These are phyloP conservation scores for Chrysosphaeria jannelii DNA, from an alignment of 2,329 filamentous ascomycete species.

Conservation along the genomic window DNA sequence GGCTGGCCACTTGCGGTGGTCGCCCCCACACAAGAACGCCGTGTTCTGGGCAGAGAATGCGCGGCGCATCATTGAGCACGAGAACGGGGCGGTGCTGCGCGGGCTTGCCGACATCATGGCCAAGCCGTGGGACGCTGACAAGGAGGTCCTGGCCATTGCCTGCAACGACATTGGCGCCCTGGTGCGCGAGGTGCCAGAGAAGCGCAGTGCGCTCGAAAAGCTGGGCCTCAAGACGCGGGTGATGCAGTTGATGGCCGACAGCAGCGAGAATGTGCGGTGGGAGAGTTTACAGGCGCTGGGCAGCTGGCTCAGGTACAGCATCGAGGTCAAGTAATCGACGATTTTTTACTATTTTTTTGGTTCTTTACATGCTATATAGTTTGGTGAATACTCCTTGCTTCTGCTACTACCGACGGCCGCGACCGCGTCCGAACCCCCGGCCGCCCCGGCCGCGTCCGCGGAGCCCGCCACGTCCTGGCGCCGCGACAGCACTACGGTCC, in stretches of 20 bases:
- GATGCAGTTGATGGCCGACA: constrained; percentile 80
- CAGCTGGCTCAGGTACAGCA: constrained; percentile 33
- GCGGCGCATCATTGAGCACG: constrained; percentile 54
- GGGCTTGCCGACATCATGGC: constrained; percentile 63
- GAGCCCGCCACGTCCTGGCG: constrained; percentile 13
- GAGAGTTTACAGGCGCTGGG: constrained; percentile 64
- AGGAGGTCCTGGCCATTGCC: constrained; percentile 69
- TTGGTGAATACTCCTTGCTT: not conserved
- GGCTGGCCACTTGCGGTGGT: constrained; percentile 74
- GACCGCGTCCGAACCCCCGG: constrained; percentile 4
- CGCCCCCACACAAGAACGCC: constrained; percentile 60
- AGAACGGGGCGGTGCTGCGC: constrained; percentile 47
- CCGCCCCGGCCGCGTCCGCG: constrained; percentile 6
- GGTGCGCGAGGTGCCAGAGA: constrained; percentile 72
- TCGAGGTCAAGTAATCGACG: constrained; percentile 17
- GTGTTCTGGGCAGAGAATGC: constrained; percentile 86
- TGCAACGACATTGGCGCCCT: constrained; percentile 78
- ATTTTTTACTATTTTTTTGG: no score
- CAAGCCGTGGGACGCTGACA: constrained; percentile 46
- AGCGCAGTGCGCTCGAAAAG: constrained; percentile 50
- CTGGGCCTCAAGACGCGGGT: constrained; percentile 59
- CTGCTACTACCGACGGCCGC: constrained; percentile 2
- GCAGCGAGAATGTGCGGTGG: constrained; percentile 72
- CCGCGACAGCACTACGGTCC: constrained; percentile 24
- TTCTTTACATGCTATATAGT: not conserved